These are phyloP conservation scores for Boechera stricta DNA, from an alignment of 345 rosid species.

Conservation along the genomic window DNA sequence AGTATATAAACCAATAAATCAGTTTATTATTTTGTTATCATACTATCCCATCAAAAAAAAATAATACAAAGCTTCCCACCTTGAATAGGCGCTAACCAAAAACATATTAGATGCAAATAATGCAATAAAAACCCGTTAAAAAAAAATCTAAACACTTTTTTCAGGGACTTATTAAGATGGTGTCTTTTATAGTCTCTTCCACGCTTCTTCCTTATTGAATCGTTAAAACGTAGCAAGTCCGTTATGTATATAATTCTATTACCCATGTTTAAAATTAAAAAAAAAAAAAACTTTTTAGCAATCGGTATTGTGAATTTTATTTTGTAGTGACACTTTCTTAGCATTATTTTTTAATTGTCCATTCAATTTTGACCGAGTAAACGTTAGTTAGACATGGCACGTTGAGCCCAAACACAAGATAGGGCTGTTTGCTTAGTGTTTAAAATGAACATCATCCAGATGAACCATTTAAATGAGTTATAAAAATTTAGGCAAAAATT, in stretches of 20 bases:
- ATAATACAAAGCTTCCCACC: too few species aligned
- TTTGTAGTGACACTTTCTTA: background rate
- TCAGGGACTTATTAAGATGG: background rate
- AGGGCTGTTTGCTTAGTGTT: too few species aligned
- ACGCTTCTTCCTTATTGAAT: too few species aligned
- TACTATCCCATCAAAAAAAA: too few species aligned
- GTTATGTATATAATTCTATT: background rate
- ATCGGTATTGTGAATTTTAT: background rate
- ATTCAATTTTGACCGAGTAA: background rate
- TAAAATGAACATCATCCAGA: background rate
- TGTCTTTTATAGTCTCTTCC: background rate
- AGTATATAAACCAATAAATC: too few species aligned
- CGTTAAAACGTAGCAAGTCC: background rate
- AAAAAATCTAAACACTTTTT: too few species aligned
- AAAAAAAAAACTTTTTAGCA: background rate
- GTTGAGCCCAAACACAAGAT: background rate
- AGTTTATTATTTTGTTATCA: too few species aligned
- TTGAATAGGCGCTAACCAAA: too few species aligned
- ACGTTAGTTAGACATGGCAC: background rate
- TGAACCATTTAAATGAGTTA: too few species aligned
- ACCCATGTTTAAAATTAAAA: background rate
- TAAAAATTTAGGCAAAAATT: too few species aligned
- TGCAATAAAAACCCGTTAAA: too few species aligned
- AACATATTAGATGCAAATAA: too few species aligned
- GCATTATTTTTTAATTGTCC: background rate